Conservation (phyloP, 176 grass and related monocot genomes). For the Oryza australiensis region DNA sequence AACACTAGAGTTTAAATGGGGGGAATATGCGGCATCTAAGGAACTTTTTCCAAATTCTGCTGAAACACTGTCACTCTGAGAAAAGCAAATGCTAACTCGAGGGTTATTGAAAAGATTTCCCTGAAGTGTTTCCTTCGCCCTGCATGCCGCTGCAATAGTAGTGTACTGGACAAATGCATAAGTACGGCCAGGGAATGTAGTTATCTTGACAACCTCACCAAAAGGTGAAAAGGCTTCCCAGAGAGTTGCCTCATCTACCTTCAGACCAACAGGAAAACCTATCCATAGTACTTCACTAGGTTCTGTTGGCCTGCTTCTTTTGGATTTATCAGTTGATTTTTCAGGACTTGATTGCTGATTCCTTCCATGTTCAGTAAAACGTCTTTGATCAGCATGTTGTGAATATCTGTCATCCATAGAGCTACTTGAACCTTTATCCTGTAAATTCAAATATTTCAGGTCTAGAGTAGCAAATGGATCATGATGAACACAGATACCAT, state of each 20-base stretch:
- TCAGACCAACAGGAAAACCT: constrained; percentile 72
- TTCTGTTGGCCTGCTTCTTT: constrained; percentile 62
- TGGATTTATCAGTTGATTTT: constrained; percentile 57
- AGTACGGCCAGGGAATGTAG: constrained; percentile 80
- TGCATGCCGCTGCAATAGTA: constrained; percentile 72
- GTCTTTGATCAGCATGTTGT: constrained; percentile 51
- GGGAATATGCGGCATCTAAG: constrained; percentile 32
- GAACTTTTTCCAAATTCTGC: constrained; percentile 47
- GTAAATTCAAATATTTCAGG: constrained; percentile 73
- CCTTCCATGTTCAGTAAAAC: constrained; percentile 52
- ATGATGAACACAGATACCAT: background rate
- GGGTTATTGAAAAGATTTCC: constrained; percentile 94
- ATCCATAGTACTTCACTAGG: constrained; percentile 96
- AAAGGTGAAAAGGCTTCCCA: constrained; percentile 78
- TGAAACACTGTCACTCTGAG: constrained; percentile 58
- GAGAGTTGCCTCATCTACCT: constrained; percentile 66
- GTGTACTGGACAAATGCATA: constrained; percentile 86
- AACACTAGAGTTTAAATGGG: constrained; percentile 37
- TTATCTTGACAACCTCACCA: constrained; percentile 78
- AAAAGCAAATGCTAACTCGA: constrained; percentile 90
- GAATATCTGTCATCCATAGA: constrained; percentile 58
- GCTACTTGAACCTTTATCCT: constrained; percentile 59
- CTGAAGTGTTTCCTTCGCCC: constrained; percentile 93
- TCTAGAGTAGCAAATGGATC: constrained; percentile 1
- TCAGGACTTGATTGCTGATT: constrained; percentile 61